These are phyloP conservation scores for Ganoderma resinaceum DNA, from an alignment of 1,284 basidiomycete species.

Conservation along the genomic window DNA sequence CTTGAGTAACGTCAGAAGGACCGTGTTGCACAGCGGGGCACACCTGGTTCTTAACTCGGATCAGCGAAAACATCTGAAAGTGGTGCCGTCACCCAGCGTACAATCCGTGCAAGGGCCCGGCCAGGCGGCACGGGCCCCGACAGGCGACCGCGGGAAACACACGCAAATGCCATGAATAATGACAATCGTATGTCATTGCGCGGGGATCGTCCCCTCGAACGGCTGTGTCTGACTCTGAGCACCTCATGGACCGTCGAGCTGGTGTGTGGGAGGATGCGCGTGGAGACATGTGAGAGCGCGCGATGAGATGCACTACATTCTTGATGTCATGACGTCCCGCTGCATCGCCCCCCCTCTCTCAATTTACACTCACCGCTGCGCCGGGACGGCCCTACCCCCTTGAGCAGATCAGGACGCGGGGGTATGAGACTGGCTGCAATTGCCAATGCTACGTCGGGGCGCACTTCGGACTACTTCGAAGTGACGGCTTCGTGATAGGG, in stretches of 20 bases:
- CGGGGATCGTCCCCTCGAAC: neutral
- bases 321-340: conserved; percentile 9
- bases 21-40: neutral
- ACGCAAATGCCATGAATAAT: neutral
- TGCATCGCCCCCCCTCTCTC: conserved; percentile 7
- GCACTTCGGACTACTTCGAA: conserved; percentile 8
- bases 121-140: neutral
- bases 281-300: neutral
- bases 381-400: conserved; percentile 6
- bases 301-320: neutral
- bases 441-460: neutral
- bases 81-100: too few relatives aligned
- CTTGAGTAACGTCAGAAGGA: neutral
- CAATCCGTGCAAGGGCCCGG: too few relatives aligned
- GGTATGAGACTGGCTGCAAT: neutral
- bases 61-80: neutral
- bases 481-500: conserved; percentile 27
- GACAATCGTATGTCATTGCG: neutral
- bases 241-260: neutral
- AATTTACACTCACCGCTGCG: conserved; percentile 12
- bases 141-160: conserved; percentile 4
- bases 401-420: conserved; percentile 1
- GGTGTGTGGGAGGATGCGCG: neutral
- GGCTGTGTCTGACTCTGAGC: neutral
- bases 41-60: neutral